Conservation (phyloP, 352 stramenopile genomes). For the Phytophthora hibernalis region DNA sequence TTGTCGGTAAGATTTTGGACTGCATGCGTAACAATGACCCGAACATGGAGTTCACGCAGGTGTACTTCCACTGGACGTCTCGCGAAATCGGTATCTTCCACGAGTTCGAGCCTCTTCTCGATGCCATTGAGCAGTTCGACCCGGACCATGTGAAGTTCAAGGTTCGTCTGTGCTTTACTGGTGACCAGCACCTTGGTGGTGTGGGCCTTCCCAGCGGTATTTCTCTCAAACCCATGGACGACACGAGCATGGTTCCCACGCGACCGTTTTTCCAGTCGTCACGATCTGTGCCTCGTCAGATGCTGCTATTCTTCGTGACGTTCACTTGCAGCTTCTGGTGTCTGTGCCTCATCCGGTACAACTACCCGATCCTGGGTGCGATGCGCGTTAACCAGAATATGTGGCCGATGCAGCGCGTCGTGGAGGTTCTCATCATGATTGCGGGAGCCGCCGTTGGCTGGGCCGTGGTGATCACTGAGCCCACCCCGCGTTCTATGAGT, state of each 20-base stretch:
- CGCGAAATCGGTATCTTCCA: slow-evolving; percentile 87
- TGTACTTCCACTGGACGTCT: slow-evolving; percentile 89
- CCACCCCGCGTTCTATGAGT: slow-evolving; percentile 77
- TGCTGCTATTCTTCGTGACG: slow-evolving; percentile 83
- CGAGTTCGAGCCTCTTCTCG: slow-evolving; percentile 83
- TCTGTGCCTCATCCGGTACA: slow-evolving; percentile 75
- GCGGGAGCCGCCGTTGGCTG: slow-evolving; percentile 61
- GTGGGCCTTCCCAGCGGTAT: slow-evolving; percentile 81
- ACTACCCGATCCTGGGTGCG: slow-evolving; percentile 74
- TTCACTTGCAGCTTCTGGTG: slow-evolving; percentile 78
- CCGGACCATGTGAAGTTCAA: slow-evolving; percentile 72
- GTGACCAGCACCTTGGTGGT: slow-evolving; percentile 78
- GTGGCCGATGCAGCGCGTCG: slow-evolving; percentile 84
- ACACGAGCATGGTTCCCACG: slow-evolving; percentile 80
- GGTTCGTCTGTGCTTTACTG: slow-evolving; percentile 80
- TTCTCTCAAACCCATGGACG: slow-evolving; percentile 81
- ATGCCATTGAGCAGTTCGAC: slow-evolving; percentile 81
- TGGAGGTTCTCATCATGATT: slow-evolving; percentile 82
- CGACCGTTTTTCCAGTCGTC: slow-evolving; percentile 81
- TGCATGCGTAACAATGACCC: slow-evolving; percentile 83
- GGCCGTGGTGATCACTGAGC: slow-evolving; percentile 69
- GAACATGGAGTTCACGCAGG: slow-evolving; percentile 69
- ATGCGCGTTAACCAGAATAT: slow-evolving; percentile 74
- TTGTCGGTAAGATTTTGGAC: slow-evolving; percentile 88
- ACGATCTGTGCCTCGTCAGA: slow-evolving; percentile 69